Base-by-base conservation (phyloP, 495 filamentous ascomycete genomes). In the Aspergillus biplanus region DNA sequence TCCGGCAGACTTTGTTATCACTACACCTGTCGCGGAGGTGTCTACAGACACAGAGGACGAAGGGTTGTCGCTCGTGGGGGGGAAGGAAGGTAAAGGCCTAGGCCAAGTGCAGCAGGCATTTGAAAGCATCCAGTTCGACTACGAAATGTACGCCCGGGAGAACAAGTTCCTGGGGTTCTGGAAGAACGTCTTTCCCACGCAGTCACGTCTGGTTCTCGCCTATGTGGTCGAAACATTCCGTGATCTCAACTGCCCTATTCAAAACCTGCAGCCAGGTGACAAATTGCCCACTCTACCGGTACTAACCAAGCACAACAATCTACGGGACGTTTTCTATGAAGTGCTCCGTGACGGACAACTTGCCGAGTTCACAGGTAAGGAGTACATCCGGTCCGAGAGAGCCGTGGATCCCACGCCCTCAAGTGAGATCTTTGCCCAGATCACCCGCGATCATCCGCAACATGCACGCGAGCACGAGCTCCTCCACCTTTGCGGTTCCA, bases 191-290 rank as follows among this genome's bases (percentile, higher is more conserved):
- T 33, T 65, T 11, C 67, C 70, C 0, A 57, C 33, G 12, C 58
- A 69, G 37, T 72, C 66, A 3, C 21, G 73, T 18, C 70, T 83
- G 0, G 76, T 72, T 39, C 62, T 77, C 3, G 74, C 72, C 7
- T 69, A 76, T 31, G 67, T 66, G 8, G 59, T 78, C 21, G 76
- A 83, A 33, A 75, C 79, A 1, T 80, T 83, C 52, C 72, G 80
- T 18, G 15, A 78, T 42, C 57, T 82, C 0, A 78, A 78, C 8
- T 76, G 67, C 42, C 13, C 60, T 5, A 44, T 84, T 0, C 47
- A 59, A 3, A 61, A 58, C 0, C 71, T 77, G 5, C 5, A 50
- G 37, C 21, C 21, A 27, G 21, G 21, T 27, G 21, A 27, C 21
- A 27, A 27, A 27, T 2, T 27, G 21, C 21, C 21, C 21, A 27